Evolutionary conservation across 495 filamentous ascomycete genomes (phyloP).

Genomic region (Aspergillus diversus): DNA sequence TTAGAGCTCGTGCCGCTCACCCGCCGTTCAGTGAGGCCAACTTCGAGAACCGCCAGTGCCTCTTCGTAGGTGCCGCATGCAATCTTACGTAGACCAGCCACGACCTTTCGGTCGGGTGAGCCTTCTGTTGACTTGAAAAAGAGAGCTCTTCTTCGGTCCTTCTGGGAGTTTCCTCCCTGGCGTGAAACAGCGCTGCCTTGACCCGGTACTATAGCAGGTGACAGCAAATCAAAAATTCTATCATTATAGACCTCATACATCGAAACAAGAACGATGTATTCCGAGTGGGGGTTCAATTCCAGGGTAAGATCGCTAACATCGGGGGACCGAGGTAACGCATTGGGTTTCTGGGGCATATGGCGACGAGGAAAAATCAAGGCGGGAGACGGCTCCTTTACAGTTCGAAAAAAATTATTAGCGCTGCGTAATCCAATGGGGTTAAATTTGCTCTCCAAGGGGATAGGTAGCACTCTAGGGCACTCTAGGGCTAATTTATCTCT

Average conservation of each 20-base stretch:
- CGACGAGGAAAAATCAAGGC: constrained; percentile 59
- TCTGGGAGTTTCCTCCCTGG: constrained; percentile 47
- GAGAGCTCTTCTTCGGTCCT: constrained; percentile 75
- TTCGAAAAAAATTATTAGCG: constrained; percentile 42
- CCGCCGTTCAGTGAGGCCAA: constrained; percentile 82
- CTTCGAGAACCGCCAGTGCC: constrained; percentile 87
- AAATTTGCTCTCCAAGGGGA: constrained; percentile 28
- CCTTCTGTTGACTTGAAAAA: constrained; percentile 87
- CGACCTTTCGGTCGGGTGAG: constrained; percentile 84
- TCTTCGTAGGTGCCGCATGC: constrained; percentile 84
- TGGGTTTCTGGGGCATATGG: constrained; percentile 63
- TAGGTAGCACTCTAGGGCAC: constrained; percentile 16
- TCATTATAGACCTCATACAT: constrained; percentile 99
- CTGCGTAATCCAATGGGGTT: constrained; percentile 25
- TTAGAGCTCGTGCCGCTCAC: constrained; percentile 92
- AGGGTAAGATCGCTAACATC: constrained; percentile 72
- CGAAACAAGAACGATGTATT: constrained; percentile 87
- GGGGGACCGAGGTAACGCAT: constrained; percentile 69
- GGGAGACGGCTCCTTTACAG: constrained; percentile 54
- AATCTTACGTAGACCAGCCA: constrained; percentile 88
- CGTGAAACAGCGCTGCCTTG: constrained; percentile 47
- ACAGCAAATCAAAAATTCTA: constrained; percentile 91
- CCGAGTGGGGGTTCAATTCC: constrained; percentile 68
- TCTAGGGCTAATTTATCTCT: constrained; percentile 20
- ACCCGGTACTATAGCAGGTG: constrained; percentile 50